Percentiles rank a stretch among this genome's conserved stretches.
Conservation (phyloP, 768 basidiomycete species). For the Boletus edulis region DNA sequence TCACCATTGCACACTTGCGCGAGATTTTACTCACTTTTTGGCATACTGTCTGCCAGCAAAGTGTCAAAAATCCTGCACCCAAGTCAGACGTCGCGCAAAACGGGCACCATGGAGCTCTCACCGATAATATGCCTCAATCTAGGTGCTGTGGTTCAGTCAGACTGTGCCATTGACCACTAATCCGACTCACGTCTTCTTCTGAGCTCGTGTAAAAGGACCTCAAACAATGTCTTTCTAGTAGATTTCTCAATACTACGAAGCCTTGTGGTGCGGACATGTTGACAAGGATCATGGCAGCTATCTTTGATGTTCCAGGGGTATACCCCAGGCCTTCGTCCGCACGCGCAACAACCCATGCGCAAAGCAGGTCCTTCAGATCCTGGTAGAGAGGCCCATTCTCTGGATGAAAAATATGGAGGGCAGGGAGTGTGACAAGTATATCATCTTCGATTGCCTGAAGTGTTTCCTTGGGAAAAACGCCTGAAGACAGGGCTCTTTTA, state of each 20-base stretch:
- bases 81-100: conserved; percentile 11
- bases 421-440: conserved; percentile 68
- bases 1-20: not conserved
- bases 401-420: conserved; percentile 76
- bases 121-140: conserved; percentile 94
- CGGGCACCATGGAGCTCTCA: conserved; percentile 27
- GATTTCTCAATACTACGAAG: conserved; percentile 81
- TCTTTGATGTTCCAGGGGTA: conserved; percentile 60
- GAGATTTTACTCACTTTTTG: conserved; percentile 62
- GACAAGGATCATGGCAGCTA: conserved; percentile 84
- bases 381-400: conserved; percentile 75
- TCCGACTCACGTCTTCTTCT: conserved; percentile 72
- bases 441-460: conserved; percentile 71
- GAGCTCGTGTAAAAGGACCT: conserved; percentile 72
- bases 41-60: conserved; percentile 88
- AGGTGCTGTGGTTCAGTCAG: conserved; percentile 26
- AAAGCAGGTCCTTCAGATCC: conserved; percentile 81
- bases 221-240: conserved; percentile 82
- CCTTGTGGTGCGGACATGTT: conserved; percentile 75
- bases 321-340: conserved; percentile 83
- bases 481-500: conserved; percentile 62
- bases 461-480: conserved; percentile 63
- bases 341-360: conserved; percentile 85
- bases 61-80: conserved; percentile 82
- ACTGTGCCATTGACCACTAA: conserved; percentile 15